Evolutionary conservation across 768 basidiomycete species (phyloP).

Genomic region (Rhodosporidiobolus sp.): DNA sequence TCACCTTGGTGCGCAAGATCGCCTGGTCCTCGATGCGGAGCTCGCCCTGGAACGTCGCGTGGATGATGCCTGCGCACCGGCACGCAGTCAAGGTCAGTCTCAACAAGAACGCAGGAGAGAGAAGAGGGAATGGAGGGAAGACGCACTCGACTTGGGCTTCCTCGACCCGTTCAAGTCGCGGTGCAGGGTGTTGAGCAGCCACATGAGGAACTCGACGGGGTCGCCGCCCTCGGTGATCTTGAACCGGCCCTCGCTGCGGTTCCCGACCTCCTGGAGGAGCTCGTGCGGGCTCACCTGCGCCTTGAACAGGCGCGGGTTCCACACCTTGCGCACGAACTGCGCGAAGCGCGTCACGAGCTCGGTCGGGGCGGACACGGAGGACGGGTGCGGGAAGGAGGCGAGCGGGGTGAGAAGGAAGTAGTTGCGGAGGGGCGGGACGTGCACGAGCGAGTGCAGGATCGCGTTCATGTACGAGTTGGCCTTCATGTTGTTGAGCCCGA

Average conservation of each 20-base stretch:
- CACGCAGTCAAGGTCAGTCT: no score
- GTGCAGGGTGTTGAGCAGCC: conserved; percentile 91
- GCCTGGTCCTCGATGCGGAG: conserved; percentile 89
- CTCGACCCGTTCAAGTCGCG: conserved; percentile 92
- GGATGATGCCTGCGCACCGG: conserved; percentile 68
- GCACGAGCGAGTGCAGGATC: conserved; percentile 86
- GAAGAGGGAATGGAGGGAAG: conserved; percentile 11
- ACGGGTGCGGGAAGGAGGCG: neutral
- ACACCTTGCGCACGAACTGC: conserved; percentile 81
- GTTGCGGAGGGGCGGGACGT: conserved; percentile 83
- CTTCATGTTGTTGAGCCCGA: conserved; percentile 97
- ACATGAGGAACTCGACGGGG: conserved; percentile 90
- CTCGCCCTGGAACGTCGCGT: conserved; percentile 90
- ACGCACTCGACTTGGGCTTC: conserved; percentile 81
- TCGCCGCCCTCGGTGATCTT: conserved; percentile 91
- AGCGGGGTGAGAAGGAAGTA: conserved; percentile 64
- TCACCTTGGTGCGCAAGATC: conserved; percentile 63
- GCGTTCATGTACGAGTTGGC: conserved; percentile 97
- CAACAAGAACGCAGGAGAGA: neutral
- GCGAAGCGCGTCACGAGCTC: conserved; percentile 88
- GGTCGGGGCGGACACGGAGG: conserved; percentile 46
- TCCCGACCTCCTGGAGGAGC: conserved; percentile 91
- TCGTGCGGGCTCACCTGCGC: conserved; percentile 99
- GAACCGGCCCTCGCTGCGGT: conserved; percentile 84
- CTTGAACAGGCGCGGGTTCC: conserved; percentile 96